Percentiles rank a stretch among this genome's conserved stretches.
Conservation (phyloP, 805 yeast species). For the Yarrowia sp. region DNA sequence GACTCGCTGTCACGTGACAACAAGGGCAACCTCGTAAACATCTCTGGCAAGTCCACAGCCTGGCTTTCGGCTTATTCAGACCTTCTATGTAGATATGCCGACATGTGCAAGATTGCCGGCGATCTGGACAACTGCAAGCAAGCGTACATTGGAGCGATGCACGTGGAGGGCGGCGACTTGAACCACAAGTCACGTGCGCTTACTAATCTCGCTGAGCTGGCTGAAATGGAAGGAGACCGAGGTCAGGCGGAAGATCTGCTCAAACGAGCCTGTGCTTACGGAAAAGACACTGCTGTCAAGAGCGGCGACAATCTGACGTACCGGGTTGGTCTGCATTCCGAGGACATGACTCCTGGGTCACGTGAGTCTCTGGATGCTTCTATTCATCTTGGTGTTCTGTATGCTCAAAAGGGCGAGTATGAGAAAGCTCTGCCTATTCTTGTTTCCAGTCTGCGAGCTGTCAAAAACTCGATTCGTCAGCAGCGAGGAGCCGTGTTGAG, state of each 20-base stretch:
- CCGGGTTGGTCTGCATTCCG: constrained; percentile 24
- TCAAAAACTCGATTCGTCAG: constrained; percentile 21
- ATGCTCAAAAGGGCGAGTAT: constrained; percentile 11
- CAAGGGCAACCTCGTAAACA: constrained; percentile 8
- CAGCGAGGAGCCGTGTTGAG: constrained; percentile 27
- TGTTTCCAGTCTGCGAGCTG: constrained; percentile 17
- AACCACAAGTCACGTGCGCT: constrained; percentile 14
- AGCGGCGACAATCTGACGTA: background rate
- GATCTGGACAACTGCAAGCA: constrained; percentile 24
- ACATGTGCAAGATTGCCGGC: constrained; percentile 28
- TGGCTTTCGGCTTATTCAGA: constrained; percentile 22
- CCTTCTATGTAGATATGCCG: constrained; percentile 32
- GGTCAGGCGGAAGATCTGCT: constrained; percentile 9
- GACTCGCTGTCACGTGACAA: constrained; percentile 26
- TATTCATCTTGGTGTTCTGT: constrained; percentile 13
- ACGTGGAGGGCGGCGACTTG: constrained; percentile 1
- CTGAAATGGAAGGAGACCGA: constrained; percentile 23
- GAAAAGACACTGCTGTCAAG: constrained; percentile 1
- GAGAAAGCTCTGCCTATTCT: constrained; percentile 19
- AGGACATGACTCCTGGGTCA: constrained; percentile 22
- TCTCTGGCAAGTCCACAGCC: background rate
- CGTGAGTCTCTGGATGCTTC: constrained; percentile 31
- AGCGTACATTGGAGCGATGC: constrained; percentile 9
- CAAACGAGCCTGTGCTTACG: constrained; percentile 27
- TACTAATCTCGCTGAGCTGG: constrained; percentile 9